phyloP scores from a whole-genome alignment of 768 basidiomycete genomes.

The Neoboletus magnificus region DNA sequence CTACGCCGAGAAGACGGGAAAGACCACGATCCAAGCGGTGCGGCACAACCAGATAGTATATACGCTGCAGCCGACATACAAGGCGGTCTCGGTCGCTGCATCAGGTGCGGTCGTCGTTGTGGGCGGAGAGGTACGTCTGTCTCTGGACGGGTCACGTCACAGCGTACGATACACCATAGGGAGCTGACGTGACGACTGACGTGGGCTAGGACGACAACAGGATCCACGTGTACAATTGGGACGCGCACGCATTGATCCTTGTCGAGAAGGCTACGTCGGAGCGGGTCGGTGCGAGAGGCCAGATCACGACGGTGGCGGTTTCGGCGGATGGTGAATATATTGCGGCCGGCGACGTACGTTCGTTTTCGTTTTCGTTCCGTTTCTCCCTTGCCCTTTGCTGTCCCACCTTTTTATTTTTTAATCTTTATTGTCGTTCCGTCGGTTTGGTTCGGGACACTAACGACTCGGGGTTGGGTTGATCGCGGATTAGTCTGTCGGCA shows the following conservation, averaged over 20 bases:
- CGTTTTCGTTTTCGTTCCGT: neutral
- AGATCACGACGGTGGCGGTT: slow-evolving; percentile 73
- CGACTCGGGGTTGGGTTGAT: neutral
- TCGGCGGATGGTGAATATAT: slow-evolving; percentile 73
- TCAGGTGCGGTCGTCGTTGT: slow-evolving; percentile 56
- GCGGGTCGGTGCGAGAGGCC: slow-evolving; percentile 54
- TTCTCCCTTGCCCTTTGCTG: neutral
- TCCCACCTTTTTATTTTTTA: neutral
- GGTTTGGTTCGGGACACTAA: neutral
- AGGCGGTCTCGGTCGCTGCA: slow-evolving; percentile 57
- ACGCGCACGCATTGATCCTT: slow-evolving; percentile 49
- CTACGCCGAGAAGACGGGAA: slow-evolving; percentile 43
- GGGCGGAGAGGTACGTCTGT: slow-evolving; percentile 63
- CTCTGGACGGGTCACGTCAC: neutral
- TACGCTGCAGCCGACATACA: slow-evolving; percentile 49
- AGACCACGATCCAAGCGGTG: slow-evolving; percentile 54
- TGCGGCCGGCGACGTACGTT: slow-evolving; percentile 81
- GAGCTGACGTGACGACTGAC: neutral
- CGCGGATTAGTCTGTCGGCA: slow-evolving; percentile 64
- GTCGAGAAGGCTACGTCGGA: slow-evolving; percentile 56
- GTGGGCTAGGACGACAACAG: slow-evolving; percentile 58
- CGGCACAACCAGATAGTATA: slow-evolving; percentile 66
- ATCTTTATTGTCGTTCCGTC: neutral
- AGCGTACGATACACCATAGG: neutral
- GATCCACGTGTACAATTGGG: slow-evolving; percentile 71